Percentiles rank a stretch among this genome's conserved stretches.
Evolutionary conservation across 768 basidiomycete genomes (phyloP).

Genomic region (Gelatoporia subvermispora): DNA sequence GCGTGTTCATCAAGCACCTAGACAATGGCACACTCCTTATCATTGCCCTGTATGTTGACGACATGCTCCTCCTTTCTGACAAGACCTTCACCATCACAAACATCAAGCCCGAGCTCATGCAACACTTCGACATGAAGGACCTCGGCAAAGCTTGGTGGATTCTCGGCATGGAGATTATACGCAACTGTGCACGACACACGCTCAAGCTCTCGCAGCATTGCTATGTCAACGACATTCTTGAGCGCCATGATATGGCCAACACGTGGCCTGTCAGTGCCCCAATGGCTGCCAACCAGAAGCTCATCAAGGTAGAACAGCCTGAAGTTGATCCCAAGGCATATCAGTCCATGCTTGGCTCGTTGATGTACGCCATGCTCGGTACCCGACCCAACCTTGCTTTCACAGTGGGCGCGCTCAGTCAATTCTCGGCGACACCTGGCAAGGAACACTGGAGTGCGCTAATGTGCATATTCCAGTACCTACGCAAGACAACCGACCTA

Average conservation of each 20-base stretch:
- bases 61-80: background rate
- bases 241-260: slow-evolving; percentile 18
- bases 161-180: slow-evolving; percentile 9
- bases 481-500: slow-evolving; percentile 26
- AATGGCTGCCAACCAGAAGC: no score
- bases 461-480: slow-evolving; percentile 37
- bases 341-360: no score
- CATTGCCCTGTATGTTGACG: slow-evolving; percentile 3
- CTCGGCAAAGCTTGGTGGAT: background rate
- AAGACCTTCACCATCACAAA: background rate
- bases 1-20: slow-evolving; percentile 4
- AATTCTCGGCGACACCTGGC: slow-evolving; percentile 30
- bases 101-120: background rate
- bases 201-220: slow-evolving; percentile 15
- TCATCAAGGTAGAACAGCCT: no score
- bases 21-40: background rate
- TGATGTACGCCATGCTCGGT: no score
- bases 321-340: no score
- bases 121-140: slow-evolving; percentile 1
- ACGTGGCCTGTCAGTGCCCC: no score
- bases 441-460: slow-evolving; percentile 32
- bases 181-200: slow-evolving; percentile 3
- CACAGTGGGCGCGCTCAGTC: slow-evolving; percentile 27
- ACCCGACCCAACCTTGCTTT: slow-evolving; percentile 39
- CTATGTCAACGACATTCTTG: slow-evolving; percentile 17